phyloP scores from a whole-genome alignment of 768 basidiomycete genomes.

The Polyporus arcularius region DNA sequence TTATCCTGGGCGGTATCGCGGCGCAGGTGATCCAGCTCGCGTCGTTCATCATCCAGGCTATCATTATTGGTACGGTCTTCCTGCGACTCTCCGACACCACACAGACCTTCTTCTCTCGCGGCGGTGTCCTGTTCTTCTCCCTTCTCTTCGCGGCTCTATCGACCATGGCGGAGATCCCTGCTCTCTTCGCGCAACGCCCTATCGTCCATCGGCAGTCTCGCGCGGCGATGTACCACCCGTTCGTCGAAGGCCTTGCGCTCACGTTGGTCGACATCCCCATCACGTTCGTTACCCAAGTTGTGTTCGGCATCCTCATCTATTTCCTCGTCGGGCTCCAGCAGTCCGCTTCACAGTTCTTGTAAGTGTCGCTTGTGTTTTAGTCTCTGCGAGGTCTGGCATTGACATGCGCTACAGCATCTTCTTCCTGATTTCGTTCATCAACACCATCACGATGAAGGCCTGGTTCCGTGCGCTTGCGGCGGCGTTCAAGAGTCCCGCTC shows the following conservation, averaged over 20 bases:
- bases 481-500: slow-evolving; percentile 55
- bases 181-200: slow-evolving; percentile 56
- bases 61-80: slow-evolving; percentile 68
- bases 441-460: slow-evolving; percentile 68
- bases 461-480: slow-evolving; percentile 75
- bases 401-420: slow-evolving; percentile 45
- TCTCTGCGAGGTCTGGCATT: slow-evolving; percentile 1
- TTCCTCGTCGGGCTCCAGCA: slow-evolving; percentile 61
- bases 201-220: slow-evolving; percentile 58
- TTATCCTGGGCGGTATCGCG: slow-evolving; percentile 33
- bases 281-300: slow-evolving; percentile 44
- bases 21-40: slow-evolving; percentile 31
- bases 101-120: slow-evolving; percentile 70
- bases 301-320: slow-evolving; percentile 57
- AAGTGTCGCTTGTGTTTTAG: slow-evolving; percentile 26
- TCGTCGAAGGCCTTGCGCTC: slow-evolving; percentile 54
- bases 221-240: slow-evolving; percentile 65
- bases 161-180: slow-evolving; percentile 64
- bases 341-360: slow-evolving; percentile 67
- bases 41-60: slow-evolving; percentile 53
- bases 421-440: slow-evolving; percentile 56
- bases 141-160: slow-evolving; percentile 60
- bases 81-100: slow-evolving; percentile 55
- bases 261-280: slow-evolving; percentile 66
- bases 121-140: slow-evolving; percentile 79